Evolutionary conservation across 306 rosid species (phyloP).

Genomic region (Carpinus viminea): DNA sequence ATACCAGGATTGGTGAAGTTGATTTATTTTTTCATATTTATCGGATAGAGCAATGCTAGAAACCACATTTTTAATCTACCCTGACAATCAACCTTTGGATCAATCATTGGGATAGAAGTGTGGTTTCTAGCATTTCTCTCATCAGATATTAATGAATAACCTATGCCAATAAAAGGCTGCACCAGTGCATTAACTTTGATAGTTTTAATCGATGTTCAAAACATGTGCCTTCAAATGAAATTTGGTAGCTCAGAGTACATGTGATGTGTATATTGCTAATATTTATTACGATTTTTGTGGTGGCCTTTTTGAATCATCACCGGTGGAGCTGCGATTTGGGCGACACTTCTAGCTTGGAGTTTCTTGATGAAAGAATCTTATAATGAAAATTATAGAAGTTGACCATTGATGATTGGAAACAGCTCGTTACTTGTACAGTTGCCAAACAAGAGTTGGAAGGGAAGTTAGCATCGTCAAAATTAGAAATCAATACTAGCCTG

Average conservation of each 20-base stretch:
- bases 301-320: background rate
- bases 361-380: slow-evolving; percentile 64
- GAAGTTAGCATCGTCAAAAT: background rate
- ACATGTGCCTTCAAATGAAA: background rate
- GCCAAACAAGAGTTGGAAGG: background rate
- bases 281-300: background rate
- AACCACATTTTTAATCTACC: too few relatives aligned
- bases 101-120: too few relatives aligned
- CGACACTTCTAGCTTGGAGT: slow-evolving; percentile 89
- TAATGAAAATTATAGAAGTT: background rate
- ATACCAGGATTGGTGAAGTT: background rate
- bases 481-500: background rate
- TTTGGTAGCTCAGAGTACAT: background rate
- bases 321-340: slow-evolving; percentile 94
- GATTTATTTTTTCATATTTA: background rate
- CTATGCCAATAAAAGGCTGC: background rate
- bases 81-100: too few relatives aligned
- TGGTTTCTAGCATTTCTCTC: too few relatives aligned
- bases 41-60: too few relatives aligned
- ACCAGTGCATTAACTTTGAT: background rate
- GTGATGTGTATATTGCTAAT: background rate
- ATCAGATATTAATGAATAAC: background rate
- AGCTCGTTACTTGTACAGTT: background rate
- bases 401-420: background rate
- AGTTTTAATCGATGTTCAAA: background rate